These are phyloP conservation scores for Leccinum subgranulosum DNA, from an alignment of 768 basidiomycete species.

Conservation along the genomic window DNA sequence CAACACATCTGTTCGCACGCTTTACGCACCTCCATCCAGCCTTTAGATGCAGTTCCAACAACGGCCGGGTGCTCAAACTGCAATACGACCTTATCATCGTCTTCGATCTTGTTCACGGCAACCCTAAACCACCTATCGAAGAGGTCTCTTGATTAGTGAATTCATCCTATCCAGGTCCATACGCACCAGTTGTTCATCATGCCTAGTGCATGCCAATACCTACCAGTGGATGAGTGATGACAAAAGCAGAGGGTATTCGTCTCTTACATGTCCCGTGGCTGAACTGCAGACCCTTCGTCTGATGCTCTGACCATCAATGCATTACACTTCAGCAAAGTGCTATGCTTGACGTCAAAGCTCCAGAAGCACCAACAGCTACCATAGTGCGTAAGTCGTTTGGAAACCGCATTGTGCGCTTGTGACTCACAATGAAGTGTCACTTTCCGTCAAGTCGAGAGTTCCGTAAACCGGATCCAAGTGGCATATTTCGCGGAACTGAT, in stretches of 20 bases:
- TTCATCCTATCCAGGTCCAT: background rate
- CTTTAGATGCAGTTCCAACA: conserved; percentile 44
- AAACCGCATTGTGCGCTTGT: background rate
- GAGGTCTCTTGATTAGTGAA: background rate
- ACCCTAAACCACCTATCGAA: conserved; percentile 53
- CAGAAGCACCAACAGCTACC: conserved; percentile 59
- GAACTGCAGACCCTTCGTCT: conserved; percentile 50
- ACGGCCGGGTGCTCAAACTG: conserved; percentile 59
- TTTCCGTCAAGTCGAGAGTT: conserved; percentile 43
- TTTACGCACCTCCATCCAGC: conserved; percentile 55
- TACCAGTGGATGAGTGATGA: conserved; percentile 10
- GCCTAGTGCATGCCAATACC: conserved; percentile 50
- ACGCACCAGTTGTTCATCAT: conserved; percentile 55
- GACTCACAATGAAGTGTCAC: conserved; percentile 47
- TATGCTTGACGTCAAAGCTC: conserved; percentile 37
- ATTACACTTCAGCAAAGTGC: conserved; percentile 31
- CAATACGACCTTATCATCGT: conserved; percentile 27
- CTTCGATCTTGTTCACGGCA: conserved; percentile 38
- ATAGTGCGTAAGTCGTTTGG: background rate
- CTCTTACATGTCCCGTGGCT: conserved; percentile 51
- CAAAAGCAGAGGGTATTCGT: background rate
- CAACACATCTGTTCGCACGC: background rate
- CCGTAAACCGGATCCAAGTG: conserved; percentile 45
- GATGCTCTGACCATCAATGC: conserved; percentile 49
- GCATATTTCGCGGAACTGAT: conserved; percentile 40